A percentile compares a stretch with the other conserved stretches of the same genome.
These are phyloP conservation scores for Macrotyloma uniflorum DNA, from an alignment of 306 rosid species.

Conservation along the genomic window DNA sequence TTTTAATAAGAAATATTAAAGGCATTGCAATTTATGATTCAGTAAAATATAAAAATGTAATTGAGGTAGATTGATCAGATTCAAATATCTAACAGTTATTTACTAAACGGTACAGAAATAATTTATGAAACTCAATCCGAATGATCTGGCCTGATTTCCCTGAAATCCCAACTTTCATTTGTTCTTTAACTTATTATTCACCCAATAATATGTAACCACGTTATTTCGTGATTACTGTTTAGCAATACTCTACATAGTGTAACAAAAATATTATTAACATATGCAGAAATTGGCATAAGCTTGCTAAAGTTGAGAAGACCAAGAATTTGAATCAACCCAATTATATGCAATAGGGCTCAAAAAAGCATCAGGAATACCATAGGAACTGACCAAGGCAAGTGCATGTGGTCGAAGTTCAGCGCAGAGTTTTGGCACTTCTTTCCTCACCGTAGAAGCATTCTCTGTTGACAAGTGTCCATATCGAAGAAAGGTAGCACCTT, in stretches of 20 bases:
- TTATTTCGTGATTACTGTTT: neutral
- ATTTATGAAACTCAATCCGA: neutral
- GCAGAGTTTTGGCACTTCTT: slow-evolving; percentile 75
- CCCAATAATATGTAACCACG: neutral
- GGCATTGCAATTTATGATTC: neutral
- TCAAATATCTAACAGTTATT: neutral
- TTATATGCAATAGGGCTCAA: slow-evolving; percentile 84
- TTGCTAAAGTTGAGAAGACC: slow-evolving; percentile 65
- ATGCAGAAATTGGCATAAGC: slow-evolving; percentile 14
- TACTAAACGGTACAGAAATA: neutral
- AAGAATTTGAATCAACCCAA: slow-evolving; percentile 85
- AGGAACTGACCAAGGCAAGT: slow-evolving; percentile 84
- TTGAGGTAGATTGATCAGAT: neutral
- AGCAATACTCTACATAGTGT: neutral
- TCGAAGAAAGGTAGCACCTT: slow-evolving; percentile 81
- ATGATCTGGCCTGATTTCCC: neutral
- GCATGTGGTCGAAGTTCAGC: slow-evolving; percentile 82
- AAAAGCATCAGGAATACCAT: slow-evolving; percentile 91
- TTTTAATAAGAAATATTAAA: neutral
- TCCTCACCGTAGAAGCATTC: slow-evolving; percentile 68
- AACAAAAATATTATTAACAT: slow-evolving; percentile 2
- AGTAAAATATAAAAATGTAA: neutral
- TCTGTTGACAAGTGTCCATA: slow-evolving; percentile 69
- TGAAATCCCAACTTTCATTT: neutral
- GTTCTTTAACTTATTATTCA: neutral